These are phyloP conservation scores for Russula brevipes DNA, from an alignment of 768 basidiomycete species.

Conservation along the genomic window DNA sequence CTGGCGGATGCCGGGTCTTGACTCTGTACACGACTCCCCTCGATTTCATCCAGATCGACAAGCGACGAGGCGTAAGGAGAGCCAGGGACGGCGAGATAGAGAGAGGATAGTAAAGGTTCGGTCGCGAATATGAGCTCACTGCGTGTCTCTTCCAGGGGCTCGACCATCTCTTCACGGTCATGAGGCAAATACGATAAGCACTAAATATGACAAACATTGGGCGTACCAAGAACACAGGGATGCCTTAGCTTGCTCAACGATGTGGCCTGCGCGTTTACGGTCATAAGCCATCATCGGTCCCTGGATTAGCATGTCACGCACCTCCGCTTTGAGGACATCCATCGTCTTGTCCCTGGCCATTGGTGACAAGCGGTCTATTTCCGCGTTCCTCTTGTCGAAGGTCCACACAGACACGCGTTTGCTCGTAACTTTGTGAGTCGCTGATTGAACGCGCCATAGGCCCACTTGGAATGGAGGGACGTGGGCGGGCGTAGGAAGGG, in stretches of 20 bases:
- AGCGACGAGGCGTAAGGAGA: conserved; percentile 49
- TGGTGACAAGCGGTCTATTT: conserved; percentile 64
- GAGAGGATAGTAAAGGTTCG: conserved; percentile 79
- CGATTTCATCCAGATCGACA: conserved; percentile 92
- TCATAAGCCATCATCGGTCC: neutral
- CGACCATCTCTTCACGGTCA: conserved; percentile 76
- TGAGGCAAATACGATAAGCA: conserved; percentile 19
- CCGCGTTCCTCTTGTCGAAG: conserved; percentile 75
- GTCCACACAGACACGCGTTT: conserved; percentile 93
- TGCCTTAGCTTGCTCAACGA: conserved; percentile 83
- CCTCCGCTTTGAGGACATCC: conserved; percentile 90
- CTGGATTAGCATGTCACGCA: conserved; percentile 32
- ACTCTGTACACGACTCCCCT: conserved; percentile 45
- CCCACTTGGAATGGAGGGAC: conserved; percentile 66
- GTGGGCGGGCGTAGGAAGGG: conserved; percentile 37
- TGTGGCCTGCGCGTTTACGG: conserved; percentile 51
- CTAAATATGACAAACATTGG: conserved; percentile 6
- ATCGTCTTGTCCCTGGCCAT: conserved; percentile 66
- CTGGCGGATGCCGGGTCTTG: conserved; percentile 5
- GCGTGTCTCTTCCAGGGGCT: conserved; percentile 91
- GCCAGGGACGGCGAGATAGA: conserved; percentile 70
- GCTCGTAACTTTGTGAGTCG: conserved; percentile 80
- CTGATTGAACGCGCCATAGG: conserved; percentile 84
- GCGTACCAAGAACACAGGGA: conserved; percentile 82
- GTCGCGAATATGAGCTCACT: conserved; percentile 90